Base-by-base conservation (phyloP, 1,284 basidiomycete species). In the Trametes sp. region DNA sequence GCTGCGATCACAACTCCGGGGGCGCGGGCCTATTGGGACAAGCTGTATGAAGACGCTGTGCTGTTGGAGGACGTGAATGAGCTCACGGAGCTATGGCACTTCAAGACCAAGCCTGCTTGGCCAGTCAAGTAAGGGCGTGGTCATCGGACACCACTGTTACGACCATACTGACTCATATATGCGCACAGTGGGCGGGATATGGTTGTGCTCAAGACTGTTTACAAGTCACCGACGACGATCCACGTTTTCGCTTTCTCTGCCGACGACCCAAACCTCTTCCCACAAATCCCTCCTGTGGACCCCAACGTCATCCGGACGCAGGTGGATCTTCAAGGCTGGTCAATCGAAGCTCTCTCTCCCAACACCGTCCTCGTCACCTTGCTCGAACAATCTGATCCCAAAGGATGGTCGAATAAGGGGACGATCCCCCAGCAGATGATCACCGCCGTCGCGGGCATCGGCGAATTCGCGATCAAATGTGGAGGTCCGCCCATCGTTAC, bases 191-290 rank as follows among this genome's bases (percentile, higher is more conserved):
- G 95, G 23, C 87, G 98, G 59, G 97, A 99, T 73, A 85, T 91
- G 10, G 90, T 98, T 44, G 85, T 97, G 28, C 86, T 99, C 8
- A 94, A 94, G 75, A 99, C 98, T 0, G 93, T 96, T 1, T 99
- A 99, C 83, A 98, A 98, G 78, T 98, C 96, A 0, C 95, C 96
- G 0, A 92, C 90, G 0, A 94, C 96, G 0, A 93, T 98, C 11
- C 98, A 99, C 73, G 89, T 98, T 35, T 98, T 99, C 75, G 90
- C 93, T 1, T 98, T 98, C 77, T 98, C 97, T 2, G 93, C 90
- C 0, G 94, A 98, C 71, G 94, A 98, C 72, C 86, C 87, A 57
- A 88, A 90, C 56, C 83, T 97, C 16, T 98, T 98, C 76, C 90
- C 94, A 0, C 84, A 84, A 51, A 87, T 94, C 61, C 93, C 94